phyloP scores from a whole-genome alignment of 192 early-diverging fungal species.

The Spizellomyces punctatus region DNA sequence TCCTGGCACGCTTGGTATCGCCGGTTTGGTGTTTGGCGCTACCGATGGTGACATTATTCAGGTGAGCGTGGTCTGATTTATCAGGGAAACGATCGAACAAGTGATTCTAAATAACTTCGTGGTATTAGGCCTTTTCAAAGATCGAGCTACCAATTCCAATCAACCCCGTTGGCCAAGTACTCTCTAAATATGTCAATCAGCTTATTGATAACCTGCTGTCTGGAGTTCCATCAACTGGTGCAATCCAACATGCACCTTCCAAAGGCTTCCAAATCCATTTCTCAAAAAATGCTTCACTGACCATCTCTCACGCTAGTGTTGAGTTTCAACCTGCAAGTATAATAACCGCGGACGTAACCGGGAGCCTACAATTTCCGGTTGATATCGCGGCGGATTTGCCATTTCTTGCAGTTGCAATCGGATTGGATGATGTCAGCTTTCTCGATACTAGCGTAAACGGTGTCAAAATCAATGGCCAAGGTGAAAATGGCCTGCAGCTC shows the following conservation, averaged over 20 bases:
- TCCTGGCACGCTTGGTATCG: slow-evolving; percentile 8
- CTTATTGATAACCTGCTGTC: no score
- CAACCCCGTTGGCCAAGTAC: no score
- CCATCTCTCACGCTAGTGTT: background rate
- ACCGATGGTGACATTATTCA: background rate
- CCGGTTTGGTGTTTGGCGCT: slow-evolving; percentile 6
- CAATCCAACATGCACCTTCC: no score
- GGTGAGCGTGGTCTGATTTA: background rate
- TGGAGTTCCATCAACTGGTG: no score
- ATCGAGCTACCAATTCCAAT: no score
- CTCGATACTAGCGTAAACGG: slow-evolving; percentile 14
- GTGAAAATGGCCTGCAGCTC: slow-evolving; percentile 7
- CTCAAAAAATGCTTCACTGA: no score
- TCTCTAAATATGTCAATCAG: no score
- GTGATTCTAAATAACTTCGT: background rate
- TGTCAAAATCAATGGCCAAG: slow-evolving; percentile 7
- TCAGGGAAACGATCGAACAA: background rate
- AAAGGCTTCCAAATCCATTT: no score
- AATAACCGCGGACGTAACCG: slow-evolving; percentile 11
- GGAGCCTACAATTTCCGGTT: slow-evolving; percentile 17
- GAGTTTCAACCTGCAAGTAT: slow-evolving; percentile 15
- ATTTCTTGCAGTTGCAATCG: background rate
- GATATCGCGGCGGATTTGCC: slow-evolving; percentile 18
- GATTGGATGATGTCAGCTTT: slow-evolving; percentile 16
- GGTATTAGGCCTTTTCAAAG: no score